Evolutionary conservation across 495 filamentous ascomycete species (phyloP).

Genomic region (Zalerion maritima): DNA sequence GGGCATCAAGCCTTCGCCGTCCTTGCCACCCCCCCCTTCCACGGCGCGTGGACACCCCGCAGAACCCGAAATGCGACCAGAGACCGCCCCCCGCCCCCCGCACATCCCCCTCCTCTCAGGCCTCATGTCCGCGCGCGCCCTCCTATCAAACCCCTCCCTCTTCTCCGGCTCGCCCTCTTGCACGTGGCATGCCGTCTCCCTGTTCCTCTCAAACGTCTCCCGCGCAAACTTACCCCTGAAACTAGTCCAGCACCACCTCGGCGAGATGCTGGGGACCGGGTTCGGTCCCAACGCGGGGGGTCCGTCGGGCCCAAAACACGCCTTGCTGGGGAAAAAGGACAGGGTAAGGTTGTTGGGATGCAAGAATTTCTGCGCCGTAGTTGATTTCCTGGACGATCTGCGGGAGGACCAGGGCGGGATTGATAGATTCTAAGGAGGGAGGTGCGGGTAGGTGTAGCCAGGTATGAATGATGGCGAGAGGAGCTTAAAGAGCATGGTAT

Average conservation of each 20-base stretch:
- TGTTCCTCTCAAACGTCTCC: slow-evolving; percentile 38
- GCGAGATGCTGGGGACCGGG: slow-evolving; percentile 45
- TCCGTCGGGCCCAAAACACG: slow-evolving; percentile 9
- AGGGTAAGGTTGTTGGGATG: slow-evolving; percentile 33
- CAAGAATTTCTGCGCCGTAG: slow-evolving; percentile 38
- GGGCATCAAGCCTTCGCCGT: slow-evolving; percentile 13
- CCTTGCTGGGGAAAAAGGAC: slow-evolving; percentile 37
- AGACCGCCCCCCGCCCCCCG: slow-evolving; percentile 2
- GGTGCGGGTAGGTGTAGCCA: no score
- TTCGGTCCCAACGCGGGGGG: slow-evolving; percentile 19
- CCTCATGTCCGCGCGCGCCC: slow-evolving; percentile 50
- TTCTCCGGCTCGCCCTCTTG: slow-evolving; percentile 40
- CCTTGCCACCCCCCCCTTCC: slow-evolving; percentile 8
- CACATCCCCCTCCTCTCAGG: slow-evolving; percentile 27
- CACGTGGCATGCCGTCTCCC: slow-evolving; percentile 44
- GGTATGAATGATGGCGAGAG: no score
- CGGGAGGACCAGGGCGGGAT: slow-evolving; percentile 14
- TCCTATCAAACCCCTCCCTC: slow-evolving; percentile 47
- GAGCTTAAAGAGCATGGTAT: no score
- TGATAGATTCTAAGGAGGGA: slow-evolving; percentile 9
- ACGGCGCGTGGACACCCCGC: slow-evolving; percentile 9
- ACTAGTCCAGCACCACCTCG: slow-evolving; percentile 45
- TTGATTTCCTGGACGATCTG: slow-evolving; percentile 44
- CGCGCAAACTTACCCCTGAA: slow-evolving; percentile 41
- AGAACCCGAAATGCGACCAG: background rate